Evolutionary conservation across 179 eudicot species (phyloP).

Genomic region (Nepenthes alata): DNA sequence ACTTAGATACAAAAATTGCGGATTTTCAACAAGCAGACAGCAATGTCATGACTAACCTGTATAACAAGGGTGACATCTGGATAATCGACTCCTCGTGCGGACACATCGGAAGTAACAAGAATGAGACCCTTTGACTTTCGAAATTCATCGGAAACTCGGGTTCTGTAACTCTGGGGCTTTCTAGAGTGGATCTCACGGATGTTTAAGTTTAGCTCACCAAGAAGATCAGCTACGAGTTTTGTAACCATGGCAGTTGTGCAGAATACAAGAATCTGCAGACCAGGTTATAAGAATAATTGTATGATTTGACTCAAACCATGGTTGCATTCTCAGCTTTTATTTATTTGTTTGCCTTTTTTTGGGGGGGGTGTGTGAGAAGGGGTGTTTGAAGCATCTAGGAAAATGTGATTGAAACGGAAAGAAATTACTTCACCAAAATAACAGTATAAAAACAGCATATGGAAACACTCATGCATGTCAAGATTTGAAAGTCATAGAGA

Average conservation of each 20-base stretch:
- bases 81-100: conserved; percentile 97
- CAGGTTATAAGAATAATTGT: not conserved
- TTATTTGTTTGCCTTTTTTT: too few relatives aligned
- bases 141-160: conserved; percentile 83
- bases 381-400: too few relatives aligned
- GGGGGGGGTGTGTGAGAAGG: too few relatives aligned
- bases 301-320: not conserved
- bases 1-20: too few relatives aligned
- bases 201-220: conserved; percentile 69
- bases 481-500: too few relatives aligned
- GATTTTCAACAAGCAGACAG: not conserved
- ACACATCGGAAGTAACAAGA: conserved; percentile 92
- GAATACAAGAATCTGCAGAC: conserved; percentile 76
- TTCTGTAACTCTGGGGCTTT: conserved; percentile 83
- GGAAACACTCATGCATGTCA: too few relatives aligned
- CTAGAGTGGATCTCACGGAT: conserved; percentile 96
- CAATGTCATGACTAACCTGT: conserved; percentile 33
- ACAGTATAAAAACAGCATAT: too few relatives aligned
- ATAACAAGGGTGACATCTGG: conserved; percentile 89
- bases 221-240: conserved; percentile 70
- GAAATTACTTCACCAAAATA: too few relatives aligned
- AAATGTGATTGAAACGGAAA: too few relatives aligned
- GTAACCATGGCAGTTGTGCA: conserved; percentile 97
- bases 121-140: conserved; percentile 88
- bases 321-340: too few relatives aligned